Conservation (phyloP, 2,329 filamentous ascomycete species). For the Zymoseptoria passerinii region DNA sequence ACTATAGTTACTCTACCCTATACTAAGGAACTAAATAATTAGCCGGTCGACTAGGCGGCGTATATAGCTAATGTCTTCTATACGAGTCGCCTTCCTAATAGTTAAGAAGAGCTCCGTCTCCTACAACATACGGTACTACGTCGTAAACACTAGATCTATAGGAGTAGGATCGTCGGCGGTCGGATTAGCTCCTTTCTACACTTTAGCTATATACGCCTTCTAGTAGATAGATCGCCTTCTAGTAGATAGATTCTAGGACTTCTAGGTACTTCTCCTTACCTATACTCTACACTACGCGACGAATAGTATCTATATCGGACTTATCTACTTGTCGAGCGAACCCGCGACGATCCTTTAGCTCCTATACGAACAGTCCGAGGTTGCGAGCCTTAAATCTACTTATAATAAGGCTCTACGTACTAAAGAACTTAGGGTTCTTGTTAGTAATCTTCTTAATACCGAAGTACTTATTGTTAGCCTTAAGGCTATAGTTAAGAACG, state of each 20-base stretch:
- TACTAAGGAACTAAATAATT: not conserved
- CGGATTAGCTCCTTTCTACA: not conserved
- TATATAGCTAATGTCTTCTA: not conserved
- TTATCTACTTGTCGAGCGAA: not conserved
- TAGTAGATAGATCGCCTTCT: not conserved
- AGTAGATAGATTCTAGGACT: not conserved
- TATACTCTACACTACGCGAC: not conserved
- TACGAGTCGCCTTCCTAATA: not conserved
- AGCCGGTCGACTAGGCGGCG: not conserved
- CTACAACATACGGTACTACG: not conserved
- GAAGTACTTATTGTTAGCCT: not conserved
- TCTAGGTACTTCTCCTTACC: not conserved
- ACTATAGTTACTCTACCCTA: not conserved
- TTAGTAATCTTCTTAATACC: not conserved
- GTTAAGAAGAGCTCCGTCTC: not conserved
- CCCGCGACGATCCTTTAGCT: not conserved
- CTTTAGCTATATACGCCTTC: not conserved
- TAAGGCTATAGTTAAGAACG: not conserved
- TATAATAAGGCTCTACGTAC: not conserved
- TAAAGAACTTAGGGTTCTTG: conserved; percentile 1
- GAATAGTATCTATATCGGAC: not conserved
- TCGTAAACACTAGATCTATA: not conserved
- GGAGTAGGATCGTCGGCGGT: not conserved
- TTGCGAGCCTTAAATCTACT: not conserved
- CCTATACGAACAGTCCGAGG: not conserved